Base-by-base conservation (phyloP, 2,329 filamentous ascomycete species). In the Phaeoacremonium minimum region DNA sequence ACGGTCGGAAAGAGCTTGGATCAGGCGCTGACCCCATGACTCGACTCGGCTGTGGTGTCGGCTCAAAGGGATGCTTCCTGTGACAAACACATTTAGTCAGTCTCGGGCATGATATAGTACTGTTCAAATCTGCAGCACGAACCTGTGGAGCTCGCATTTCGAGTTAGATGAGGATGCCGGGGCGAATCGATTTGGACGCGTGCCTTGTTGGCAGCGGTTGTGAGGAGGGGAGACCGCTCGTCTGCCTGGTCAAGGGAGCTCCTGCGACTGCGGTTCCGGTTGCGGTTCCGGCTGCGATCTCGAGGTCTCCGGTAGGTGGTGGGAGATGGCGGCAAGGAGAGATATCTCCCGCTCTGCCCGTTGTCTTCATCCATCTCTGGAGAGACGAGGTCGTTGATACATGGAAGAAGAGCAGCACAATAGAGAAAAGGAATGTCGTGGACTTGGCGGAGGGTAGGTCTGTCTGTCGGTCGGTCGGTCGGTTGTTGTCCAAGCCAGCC, bases 1-100 rank as follows among this genome's bases (percentile, higher is more conserved):
- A 44, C 71, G 67, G 50, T 74, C 80, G 40, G 64, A 67, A 38
- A 86, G 66, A 36, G 77, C 83, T 41, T 73, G 75, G 41, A 76
- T 75, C 16, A 86, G 66, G 14, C 84, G 75, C 28, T 73, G 66
- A 14, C 76, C 66, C 69, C 71, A 80, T 13, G 79, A 83, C 15
- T 68, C 69, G 30, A 71, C 68, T 30, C 79, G 73, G 48, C 65
- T 75, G 55, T 82, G 75, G 48, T 79, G 65, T 41, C 66, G 65
- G 17, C 57, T 51, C 32, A 57, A 54, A 33, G 60, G 53, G 37
- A 58, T 46, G 42, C 57, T 64, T 29, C 63, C 68, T 66, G 43
- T 19, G n/a, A n/a, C n/a, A n/a, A n/a, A n/a, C n/a, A n/a, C n/a
- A n/a, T n/a, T n/a, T n/a, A n/a, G n/a, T n/a, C n/a, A n/a, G n/a